These are phyloP conservation scores for Clavariopsis aquatica DNA, from an alignment of 495 filamentous ascomycete species.

Conservation along the genomic window DNA sequence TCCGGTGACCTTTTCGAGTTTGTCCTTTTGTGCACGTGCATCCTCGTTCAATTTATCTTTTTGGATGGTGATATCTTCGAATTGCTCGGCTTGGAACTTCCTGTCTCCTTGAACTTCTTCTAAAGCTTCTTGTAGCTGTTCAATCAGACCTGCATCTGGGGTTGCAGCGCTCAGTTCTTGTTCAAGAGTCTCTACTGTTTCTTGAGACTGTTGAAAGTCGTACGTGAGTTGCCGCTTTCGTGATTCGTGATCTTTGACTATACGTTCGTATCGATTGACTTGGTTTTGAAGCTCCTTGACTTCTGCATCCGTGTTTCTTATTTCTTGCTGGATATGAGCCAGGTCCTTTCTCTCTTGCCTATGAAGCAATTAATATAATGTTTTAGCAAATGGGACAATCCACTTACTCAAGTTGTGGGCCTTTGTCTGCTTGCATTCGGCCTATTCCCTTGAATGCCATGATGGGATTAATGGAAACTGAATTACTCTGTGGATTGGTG, in stretches of 20 bases:
- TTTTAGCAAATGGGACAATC: not conserved
- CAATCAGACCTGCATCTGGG: constrained; percentile 62
- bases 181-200: constrained; percentile 59
- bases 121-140: constrained; percentile 57
- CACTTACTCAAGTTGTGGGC: constrained; percentile 52
- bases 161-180: constrained; percentile 61
- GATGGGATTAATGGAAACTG: constrained; percentile 52
- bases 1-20: constrained; percentile 48
- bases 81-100: constrained; percentile 50
- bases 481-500: constrained; percentile 9
- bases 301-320: constrained; percentile 29
- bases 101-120: constrained; percentile 56
- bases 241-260: constrained; percentile 49
- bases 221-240: constrained; percentile 55
- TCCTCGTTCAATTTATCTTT: constrained; percentile 53
- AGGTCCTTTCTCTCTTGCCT: constrained; percentile 45
- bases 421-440: constrained; percentile 80
- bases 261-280: constrained; percentile 46
- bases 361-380: not conserved
- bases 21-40: constrained; percentile 47
- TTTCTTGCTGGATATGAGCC: constrained; percentile 39
- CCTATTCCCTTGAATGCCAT: constrained; percentile 52
- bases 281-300: constrained; percentile 27
- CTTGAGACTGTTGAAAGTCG: constrained; percentile 58
- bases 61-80: constrained; percentile 55